Conservation (phyloP, 2,329 filamentous ascomycete genomes). For the Aspergillus novoparasiticus region DNA sequence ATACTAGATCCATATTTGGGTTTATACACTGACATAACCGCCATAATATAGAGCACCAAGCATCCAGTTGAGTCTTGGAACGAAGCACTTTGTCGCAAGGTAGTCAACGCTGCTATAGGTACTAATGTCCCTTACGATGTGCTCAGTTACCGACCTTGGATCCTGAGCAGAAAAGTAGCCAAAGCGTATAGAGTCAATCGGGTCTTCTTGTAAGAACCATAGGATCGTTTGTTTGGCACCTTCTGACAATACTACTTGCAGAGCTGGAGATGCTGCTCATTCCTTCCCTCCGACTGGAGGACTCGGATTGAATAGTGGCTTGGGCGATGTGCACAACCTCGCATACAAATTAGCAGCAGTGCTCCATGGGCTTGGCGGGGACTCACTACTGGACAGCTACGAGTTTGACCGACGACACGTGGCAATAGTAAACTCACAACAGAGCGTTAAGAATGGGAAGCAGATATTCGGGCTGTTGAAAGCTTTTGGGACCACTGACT, state of each 20-base stretch:
- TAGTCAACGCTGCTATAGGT: constrained; percentile 32
- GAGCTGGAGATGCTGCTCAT: constrained; percentile 58
- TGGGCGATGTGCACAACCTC: constrained; percentile 37
- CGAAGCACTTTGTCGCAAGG: constrained; percentile 35
- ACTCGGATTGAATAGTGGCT: constrained; percentile 57
- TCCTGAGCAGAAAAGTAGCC: constrained; percentile 46
- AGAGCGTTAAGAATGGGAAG: constrained; percentile 50
- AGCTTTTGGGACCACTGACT: constrained; percentile 37
- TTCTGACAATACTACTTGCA: constrained; percentile 1
- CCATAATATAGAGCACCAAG: constrained; percentile 29
- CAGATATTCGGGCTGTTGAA: constrained; percentile 48
- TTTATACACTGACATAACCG: background rate
- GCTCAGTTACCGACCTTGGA: constrained; percentile 46
- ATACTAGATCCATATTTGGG: background rate
- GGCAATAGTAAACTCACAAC: constrained; percentile 43
- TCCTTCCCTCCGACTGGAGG: constrained; percentile 57
- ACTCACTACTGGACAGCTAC: constrained; percentile 40
- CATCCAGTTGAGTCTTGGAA: constrained; percentile 40
- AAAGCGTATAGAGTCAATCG: constrained; percentile 40
- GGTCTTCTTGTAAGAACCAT: constrained; percentile 40
- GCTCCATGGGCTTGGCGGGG: constrained; percentile 31
- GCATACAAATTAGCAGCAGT: constrained; percentile 42
- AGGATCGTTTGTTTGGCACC: background rate
- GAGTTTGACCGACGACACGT: constrained; percentile 42
- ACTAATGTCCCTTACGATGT: constrained; percentile 38